phyloP scores from a whole-genome alignment of 163 green algal species.

The Scenedesmus sp. region DNA sequence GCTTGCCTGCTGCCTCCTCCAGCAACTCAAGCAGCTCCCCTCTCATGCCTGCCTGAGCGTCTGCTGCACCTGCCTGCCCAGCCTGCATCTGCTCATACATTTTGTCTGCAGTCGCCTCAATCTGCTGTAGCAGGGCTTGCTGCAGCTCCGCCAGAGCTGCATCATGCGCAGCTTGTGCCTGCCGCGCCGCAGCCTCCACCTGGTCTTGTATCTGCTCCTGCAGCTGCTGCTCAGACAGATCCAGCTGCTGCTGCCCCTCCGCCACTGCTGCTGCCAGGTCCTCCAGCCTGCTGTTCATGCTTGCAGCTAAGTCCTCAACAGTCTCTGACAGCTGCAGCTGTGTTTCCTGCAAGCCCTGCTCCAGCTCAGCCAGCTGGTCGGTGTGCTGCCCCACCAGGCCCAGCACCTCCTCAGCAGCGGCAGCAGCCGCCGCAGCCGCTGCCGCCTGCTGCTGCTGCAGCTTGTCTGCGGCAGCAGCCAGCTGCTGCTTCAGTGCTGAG shows the following conservation, averaged over 20 bases:
- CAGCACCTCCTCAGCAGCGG: background rate
- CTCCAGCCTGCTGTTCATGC: background rate
- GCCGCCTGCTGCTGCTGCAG: slow-evolving; percentile 13
- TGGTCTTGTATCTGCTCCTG: slow-evolving; percentile 17
- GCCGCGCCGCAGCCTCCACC: background rate
- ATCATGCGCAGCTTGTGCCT: background rate
- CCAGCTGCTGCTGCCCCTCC: slow-evolving; percentile 8
- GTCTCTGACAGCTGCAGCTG: background rate
- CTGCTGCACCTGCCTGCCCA: background rate
- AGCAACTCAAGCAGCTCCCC: slow-evolving; percentile 22
- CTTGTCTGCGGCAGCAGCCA: background rate
- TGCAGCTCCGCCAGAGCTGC: background rate
- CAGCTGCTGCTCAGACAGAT: slow-evolving; percentile 1
- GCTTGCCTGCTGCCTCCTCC: background rate
- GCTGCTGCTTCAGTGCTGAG: slow-evolving; percentile 12
- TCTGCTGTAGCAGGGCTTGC: slow-evolving; percentile 6
- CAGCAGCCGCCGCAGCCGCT: background rate
- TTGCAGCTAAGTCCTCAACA: background rate
- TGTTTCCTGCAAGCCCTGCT: background rate
- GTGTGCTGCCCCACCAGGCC: slow-evolving; percentile 2
- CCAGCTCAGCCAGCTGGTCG: slow-evolving; percentile 24
- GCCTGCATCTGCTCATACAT: slow-evolving; percentile 20
- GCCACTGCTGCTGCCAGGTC: background rate
- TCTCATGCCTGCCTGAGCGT: background rate
- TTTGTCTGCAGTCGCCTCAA: background rate